Conservation (phyloP, 257 asterid genomes). For the Rhazya stricta region DNA sequence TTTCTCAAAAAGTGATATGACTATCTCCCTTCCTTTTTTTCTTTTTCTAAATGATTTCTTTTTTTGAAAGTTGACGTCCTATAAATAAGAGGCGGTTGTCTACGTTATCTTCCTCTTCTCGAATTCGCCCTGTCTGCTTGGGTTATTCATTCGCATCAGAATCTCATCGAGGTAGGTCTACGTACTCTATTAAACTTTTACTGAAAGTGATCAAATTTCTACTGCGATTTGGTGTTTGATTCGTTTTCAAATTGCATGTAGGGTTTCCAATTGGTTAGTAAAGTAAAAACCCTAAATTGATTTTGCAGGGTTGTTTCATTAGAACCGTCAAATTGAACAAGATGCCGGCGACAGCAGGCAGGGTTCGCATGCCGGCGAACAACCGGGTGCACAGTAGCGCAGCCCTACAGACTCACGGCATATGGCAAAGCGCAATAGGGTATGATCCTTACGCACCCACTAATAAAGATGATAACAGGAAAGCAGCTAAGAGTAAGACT, state of each 20-base stretch:
- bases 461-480: constrained; percentile 57
- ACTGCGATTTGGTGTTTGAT: background rate
- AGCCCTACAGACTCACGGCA: constrained; percentile 96
- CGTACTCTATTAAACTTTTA: background rate
- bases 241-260: background rate
- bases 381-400: constrained; percentile 99
- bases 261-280: background rate
- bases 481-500: constrained; percentile 15
- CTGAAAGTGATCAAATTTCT: background rate
- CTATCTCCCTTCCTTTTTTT: no score
- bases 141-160: background rate
- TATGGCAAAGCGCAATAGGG: constrained; percentile 99
- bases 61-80: background rate
- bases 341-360: constrained; percentile 99
- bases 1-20: no score
- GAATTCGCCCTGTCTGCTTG: background rate
- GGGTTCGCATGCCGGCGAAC: constrained; percentile 99
- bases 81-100: background rate
- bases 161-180: background rate
- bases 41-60: no score
- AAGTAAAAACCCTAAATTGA: background rate
- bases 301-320: background rate
- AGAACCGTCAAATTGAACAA: constrained; percentile 6
- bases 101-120: background rate
- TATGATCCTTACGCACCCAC: constrained; percentile 95